Base-by-base conservation (phyloP, 345 rosid species). In the Eucalyptus erythrocorys region DNA sequence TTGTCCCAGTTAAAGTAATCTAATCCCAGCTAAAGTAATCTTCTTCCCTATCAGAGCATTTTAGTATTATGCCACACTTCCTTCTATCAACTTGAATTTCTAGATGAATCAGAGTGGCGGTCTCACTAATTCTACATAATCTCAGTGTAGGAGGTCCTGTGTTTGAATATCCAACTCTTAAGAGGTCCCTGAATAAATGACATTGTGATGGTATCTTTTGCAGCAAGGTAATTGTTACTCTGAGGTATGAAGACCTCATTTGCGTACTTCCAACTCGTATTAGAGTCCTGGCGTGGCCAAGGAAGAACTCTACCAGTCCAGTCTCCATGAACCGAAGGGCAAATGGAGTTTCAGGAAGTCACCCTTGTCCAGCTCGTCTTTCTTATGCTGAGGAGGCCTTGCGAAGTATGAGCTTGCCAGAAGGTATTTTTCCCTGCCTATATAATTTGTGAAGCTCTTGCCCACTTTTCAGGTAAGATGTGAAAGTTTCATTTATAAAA, bases 351-450 rank as follows among this genome's bases (percentile, higher is more conserved):
- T 17, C 86, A 55, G 92, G 92, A 84, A 91, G 89, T 87, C 91
- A 89, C 49, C 90, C 94, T 45, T 82, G 66, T 88, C 99, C 97
- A 42, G 88, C 92, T 90, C 97, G 95, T 76, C 94, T 97, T 86
- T 90, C 97, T 53, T 95, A 94, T 80, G 99, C 99, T 1, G 99
- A 98, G 95, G 96, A 97, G 88, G 98, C 98, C 86, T 93, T 98
- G 71, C 90, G 94, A 88, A 93, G 88, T 89, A 95, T 95, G 93
- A 95, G 98, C 91, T 94, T 98, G 88, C 98, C 99, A 42, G 98
- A 96, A 96, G 99, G 99, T 97, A 91, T 43, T 45, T 81, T 86
- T 80, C 51, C 86, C 48, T 51, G 32, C 13, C 12, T 49, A 45
- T 76, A 76, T 76, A 37, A 21, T 37, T 76, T 76, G 47, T 76